Evolutionary conservation across 2,329 filamentous ascomycete genomes (phyloP), one percentile per base, ranked within the genome.

Genomic region (Diaporthe citriasiana): DNA sequence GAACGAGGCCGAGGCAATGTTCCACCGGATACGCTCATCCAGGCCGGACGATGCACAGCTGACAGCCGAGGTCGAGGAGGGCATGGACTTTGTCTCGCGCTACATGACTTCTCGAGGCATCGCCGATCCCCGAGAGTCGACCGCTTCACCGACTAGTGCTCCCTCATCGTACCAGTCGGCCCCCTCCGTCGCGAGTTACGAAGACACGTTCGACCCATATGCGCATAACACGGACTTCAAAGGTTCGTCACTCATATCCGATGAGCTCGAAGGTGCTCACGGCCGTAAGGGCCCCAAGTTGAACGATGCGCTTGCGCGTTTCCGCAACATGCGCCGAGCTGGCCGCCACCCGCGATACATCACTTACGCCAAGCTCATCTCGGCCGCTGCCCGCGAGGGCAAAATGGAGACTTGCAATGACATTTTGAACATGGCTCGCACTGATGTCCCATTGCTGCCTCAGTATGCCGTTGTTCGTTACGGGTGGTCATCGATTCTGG

Each of bases 321-420:
- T 98, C 84, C 94, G 93, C 82, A 98, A 97, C 85, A 98, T 98
- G 87, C 95, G 97, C 77, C 94, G 95, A 74, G 91, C 94, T 80
- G 95, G 96, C 76, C 93, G 95, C 81, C 95, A 98, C 82, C 95
- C 96, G 70, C 92, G 96, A 75, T 98, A 98, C 85, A 97, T 98
- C 83, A 98, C 95, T 1, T 98, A 98, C 79, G 95, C 95, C 66
- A 98, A 98, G 88, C 88, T 99, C 77, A 98, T 99, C 80, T 92
- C 93, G 63, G 94, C 94, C 74, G 95, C 96, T 77, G 94, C 95
- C 71, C 95, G 96, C 80, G 93, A 95, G 77, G 90, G 93, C 79
- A 95, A 95, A 80, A 90, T 94, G 83, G 93, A 93, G 70, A 84
- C 97, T 63, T 95, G 94, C 80, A 91, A 95, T 77, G 95, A 98